These are phyloP conservation scores for Penicillium polonicum DNA, from an alignment of 2,329 filamentous ascomycete species.

Conservation along the genomic window DNA sequence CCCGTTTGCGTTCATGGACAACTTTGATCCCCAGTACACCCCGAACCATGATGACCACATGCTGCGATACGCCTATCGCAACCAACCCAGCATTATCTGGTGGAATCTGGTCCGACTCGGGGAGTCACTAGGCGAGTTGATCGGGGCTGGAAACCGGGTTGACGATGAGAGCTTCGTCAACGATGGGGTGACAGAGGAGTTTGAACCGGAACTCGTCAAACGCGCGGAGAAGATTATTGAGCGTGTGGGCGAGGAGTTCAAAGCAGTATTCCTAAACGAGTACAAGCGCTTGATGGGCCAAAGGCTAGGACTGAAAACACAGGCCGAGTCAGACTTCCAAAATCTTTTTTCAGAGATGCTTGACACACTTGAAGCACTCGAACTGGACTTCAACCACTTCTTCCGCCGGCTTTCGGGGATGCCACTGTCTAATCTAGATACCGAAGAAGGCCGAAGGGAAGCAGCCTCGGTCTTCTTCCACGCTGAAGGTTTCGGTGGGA, in stretches of 20 bases:
- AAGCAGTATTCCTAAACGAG: conserved; percentile 79
- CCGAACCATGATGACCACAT: conserved; percentile 93
- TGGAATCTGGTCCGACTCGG: conserved; percentile 95
- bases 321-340: conserved; percentile 74
- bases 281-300: conserved; percentile 83
- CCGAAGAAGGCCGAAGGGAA: conserved; percentile 62
- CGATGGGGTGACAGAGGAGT: conserved; percentile 69
- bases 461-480: conserved; percentile 77
- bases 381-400: conserved; percentile 92
- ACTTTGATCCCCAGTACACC: conserved; percentile 91
- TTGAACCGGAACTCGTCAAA: conserved; percentile 67
- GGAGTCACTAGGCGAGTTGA: conserved; percentile 81
- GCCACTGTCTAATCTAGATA: conserved; percentile 61
- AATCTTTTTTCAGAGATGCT: conserved; percentile 76
- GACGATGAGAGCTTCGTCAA: conserved; percentile 70
- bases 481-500: conserved; percentile 63
- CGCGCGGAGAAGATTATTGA: conserved; percentile 83
- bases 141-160: conserved; percentile 71
- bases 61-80: conserved; percentile 85
- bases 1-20: conserved; percentile 96
- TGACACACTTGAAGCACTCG: conserved; percentile 75
- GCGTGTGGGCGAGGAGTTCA: conserved; percentile 81
- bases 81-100: conserved; percentile 96
- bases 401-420: conserved; percentile 76
- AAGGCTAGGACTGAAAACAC: conserved; percentile 71